Evolutionary conservation across 2,329 filamentous ascomycete species (phyloP), one percentile per base, ranked within the genome.

Genomic region (Seiridium unicorne): DNA sequence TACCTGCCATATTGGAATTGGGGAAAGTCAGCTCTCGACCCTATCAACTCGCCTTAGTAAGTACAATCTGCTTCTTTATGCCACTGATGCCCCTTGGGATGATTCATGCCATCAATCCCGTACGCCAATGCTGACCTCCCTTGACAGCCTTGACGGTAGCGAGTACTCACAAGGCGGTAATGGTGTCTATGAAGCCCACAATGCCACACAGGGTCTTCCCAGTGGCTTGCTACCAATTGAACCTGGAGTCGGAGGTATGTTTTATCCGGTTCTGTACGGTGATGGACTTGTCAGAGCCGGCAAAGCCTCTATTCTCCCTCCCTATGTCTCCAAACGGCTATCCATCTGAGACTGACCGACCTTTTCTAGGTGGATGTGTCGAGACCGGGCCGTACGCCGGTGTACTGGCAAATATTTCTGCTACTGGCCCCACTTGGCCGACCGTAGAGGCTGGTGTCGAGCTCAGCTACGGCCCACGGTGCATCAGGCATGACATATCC

Each of bases 1-100:
- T 49, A 57, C 26, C 66, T 67, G 46, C 66, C 67, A 59, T 78
- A 77, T 66, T 76, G 74, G 74, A 70, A 73, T 59, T 75, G 70
- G 72, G 66, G 68, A 44, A 69, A 72, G 34, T 75, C 69, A 32
- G 69, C 67, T 5, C 65, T 69, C 44, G 67, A 74, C 57, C 69
- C 69, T 3, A 34, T 61, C 8, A 66, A 64, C 57, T 72, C 68
- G 10, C 68, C 69, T 7, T 61, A 75, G 49, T 53, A 53, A 53
- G 49, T 36, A 7, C 46, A 10, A 18, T n/a, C 46, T 10, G 46
- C 31, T 18, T 8, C 7, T 7, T 48, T 18, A 48, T 8, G 46
- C 46, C 13, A 18, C 18, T 7, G 46, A 7, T 18, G 46, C 7
- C 18, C 18, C 18, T 26, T 26, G 18, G 18, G 18, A 26, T 26